phyloP scores from a whole-genome alignment of 371 early-diverging fungal species.

The Mortierella sp. region DNA sequence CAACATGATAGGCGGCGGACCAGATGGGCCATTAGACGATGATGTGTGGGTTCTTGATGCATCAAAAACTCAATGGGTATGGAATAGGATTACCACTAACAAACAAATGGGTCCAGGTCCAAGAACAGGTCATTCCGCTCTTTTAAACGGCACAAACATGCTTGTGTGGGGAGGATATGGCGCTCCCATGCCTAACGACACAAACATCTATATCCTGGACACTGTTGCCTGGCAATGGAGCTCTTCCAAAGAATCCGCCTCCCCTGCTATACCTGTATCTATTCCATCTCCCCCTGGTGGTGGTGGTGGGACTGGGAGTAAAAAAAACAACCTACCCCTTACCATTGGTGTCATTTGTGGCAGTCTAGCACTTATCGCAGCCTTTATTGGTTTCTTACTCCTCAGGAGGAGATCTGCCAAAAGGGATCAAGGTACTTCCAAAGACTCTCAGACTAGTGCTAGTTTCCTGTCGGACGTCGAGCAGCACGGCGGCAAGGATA shows the following conservation, averaged over 20 bases:
- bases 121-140: slow-evolving; percentile 44
- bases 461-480: slow-evolving; percentile 24
- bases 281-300: background rate
- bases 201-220: slow-evolving; percentile 44
- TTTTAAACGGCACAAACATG: slow-evolving; percentile 51
- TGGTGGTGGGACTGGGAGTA: background rate
- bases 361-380: slow-evolving; percentile 34
- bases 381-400: slow-evolving; percentile 39
- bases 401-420: slow-evolving; percentile 21
- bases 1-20: slow-evolving; percentile 39
- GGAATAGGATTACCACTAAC: slow-evolving; percentile 44
- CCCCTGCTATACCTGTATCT: background rate
- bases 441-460: slow-evolving; percentile 16
- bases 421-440: background rate
- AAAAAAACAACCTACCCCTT: slow-evolving; percentile 32
- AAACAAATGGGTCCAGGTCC: slow-evolving; percentile 41
- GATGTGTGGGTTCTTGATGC: slow-evolving; percentile 52
- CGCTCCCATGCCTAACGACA: slow-evolving; percentile 21
- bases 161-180: slow-evolving; percentile 54
- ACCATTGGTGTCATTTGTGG: slow-evolving; percentile 48
- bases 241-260: slow-evolving; percentile 23
- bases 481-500: background rate
- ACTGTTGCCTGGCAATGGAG: slow-evolving; percentile 35
- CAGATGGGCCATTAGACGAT: slow-evolving; percentile 39
- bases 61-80: slow-evolving; percentile 32